A percentile compares a stretch with the other conserved stretches of the same genome.
Conservation (phyloP, 2,329 filamentous ascomycete species). For the Chaetothyriales sp. region DNA sequence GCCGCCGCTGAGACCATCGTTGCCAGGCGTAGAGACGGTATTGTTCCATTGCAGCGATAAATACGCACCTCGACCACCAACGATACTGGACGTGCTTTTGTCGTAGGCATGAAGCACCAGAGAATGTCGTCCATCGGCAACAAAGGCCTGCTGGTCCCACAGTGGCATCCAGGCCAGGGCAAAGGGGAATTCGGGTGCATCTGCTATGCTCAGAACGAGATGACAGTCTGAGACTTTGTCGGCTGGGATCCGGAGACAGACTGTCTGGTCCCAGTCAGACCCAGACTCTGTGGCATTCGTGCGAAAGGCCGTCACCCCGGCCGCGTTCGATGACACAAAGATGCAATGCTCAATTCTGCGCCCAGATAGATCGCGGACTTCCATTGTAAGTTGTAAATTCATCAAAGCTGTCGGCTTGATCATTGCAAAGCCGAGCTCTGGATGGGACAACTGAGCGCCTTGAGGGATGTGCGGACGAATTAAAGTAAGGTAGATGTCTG, state of each 20-base stretch:
- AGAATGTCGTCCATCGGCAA: constrained; percentile 67
- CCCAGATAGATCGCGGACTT: constrained; percentile 65
- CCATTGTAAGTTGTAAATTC: constrained; percentile 76
- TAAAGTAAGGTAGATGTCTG: constrained; percentile 87
- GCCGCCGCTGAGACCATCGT: constrained; percentile 57
- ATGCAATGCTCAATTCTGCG: constrained; percentile 80
- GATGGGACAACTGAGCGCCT: constrained; percentile 47
- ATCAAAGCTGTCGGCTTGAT: constrained; percentile 48
- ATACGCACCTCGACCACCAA: constrained; percentile 69
- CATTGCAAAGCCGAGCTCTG: constrained; percentile 66
- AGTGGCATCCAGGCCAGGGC: constrained; percentile 84
- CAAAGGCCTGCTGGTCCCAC: constrained; percentile 83
- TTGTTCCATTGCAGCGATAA: constrained; percentile 63
- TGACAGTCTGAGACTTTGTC: constrained; percentile 71
- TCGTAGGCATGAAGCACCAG: constrained; percentile 81
- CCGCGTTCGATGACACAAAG: constrained; percentile 66
- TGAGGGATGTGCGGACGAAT: constrained; percentile 62
- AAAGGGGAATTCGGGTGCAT: constrained; percentile 75
- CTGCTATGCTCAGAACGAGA: constrained; percentile 75
- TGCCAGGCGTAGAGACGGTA: constrained; percentile 36
- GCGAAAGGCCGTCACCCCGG: constrained; percentile 70
- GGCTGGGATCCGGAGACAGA: constrained; percentile 63
- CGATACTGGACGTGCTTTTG: constrained; percentile 63
- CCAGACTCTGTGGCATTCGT: constrained; percentile 67
- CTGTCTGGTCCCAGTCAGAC: constrained; percentile 73